Conservation (phyloP, 176 grass and related monocot genomes). For the Stipa capillata region DNA sequence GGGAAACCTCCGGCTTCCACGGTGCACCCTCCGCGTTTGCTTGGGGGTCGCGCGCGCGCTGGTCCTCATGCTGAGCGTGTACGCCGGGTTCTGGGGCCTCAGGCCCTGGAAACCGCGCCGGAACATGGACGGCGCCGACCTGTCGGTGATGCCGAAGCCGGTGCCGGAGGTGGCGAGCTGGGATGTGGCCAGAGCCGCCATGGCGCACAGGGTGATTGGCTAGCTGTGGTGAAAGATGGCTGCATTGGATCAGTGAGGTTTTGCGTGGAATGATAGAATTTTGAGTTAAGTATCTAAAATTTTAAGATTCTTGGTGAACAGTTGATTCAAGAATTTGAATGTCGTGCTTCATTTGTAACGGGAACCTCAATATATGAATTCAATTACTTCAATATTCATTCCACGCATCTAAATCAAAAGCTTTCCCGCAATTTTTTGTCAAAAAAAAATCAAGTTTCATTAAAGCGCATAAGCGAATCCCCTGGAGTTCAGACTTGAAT, state of each 20-base stretch:
- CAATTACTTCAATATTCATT: too few relatives aligned
- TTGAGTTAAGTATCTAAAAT: too few relatives aligned
- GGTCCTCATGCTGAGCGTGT: constrained; percentile 29
- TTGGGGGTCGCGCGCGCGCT: constrained; percentile 7
- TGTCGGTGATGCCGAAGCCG: constrained; percentile 13
- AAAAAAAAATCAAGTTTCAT: neutral
- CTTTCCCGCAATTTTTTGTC: too few relatives aligned
- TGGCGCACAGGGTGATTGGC: neutral
- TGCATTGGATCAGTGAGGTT: neutral
- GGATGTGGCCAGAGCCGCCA: constrained; percentile 52
- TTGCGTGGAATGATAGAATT: neutral
- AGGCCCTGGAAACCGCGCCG: constrained; percentile 28
- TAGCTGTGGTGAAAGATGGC: neutral
- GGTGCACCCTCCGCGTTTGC: neutral
- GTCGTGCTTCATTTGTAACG: neutral
- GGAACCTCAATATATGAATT: neutral
- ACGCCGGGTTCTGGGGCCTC: neutral
- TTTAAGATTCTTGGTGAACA: neutral
- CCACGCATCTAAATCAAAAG: neutral
- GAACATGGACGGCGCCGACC: constrained; percentile 18
- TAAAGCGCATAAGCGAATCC: neutral
- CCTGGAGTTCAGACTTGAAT: neutral
- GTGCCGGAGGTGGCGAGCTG: constrained; percentile 39
- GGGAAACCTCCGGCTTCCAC: neutral
- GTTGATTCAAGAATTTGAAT: too few relatives aligned